Conservation (phyloP, 805 yeast species). For the Yamadazyma phyllophila region DNA sequence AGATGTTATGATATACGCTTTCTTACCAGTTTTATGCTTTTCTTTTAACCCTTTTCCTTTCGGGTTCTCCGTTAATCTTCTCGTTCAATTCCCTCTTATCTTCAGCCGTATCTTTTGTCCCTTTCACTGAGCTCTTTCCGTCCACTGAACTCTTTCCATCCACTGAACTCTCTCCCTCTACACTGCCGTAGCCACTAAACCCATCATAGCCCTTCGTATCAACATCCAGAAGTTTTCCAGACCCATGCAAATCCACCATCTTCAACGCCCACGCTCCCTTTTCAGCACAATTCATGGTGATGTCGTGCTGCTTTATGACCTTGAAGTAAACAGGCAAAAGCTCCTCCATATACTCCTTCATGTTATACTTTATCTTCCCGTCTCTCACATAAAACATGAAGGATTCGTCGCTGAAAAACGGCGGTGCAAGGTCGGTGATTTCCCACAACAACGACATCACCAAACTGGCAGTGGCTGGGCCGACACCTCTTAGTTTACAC, state of each 20-base stretch:
- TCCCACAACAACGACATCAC: conserved; percentile 33
- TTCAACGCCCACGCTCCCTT: conserved; percentile 40
- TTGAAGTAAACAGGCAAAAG: conserved; percentile 23
- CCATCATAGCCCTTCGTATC: conserved; percentile 2
- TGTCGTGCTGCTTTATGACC: background rate
- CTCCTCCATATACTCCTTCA: conserved; percentile 41
- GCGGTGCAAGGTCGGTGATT: conserved; percentile 27
- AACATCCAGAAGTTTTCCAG: conserved; percentile 24
- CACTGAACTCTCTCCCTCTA: background rate
- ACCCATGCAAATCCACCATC: conserved; percentile 23
- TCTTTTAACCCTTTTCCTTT: background rate
- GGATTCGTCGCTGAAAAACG: conserved; percentile 51
- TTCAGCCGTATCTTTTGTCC: background rate
- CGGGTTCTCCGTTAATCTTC: background rate
- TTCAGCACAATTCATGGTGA: conserved; percentile 22
- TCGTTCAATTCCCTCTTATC: background rate
- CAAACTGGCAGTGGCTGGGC: conserved; percentile 51
- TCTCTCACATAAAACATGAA: conserved; percentile 31
- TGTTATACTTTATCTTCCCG: conserved; percentile 39
- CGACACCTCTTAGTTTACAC: conserved; percentile 44
- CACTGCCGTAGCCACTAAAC: background rate
- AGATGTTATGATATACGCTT: background rate
- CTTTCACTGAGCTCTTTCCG: too few species aligned
- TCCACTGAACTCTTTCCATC: too few species aligned
- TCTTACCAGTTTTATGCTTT: background rate